A percentile compares a stretch with the other conserved stretches of the same genome.
phyloP scores from a whole-genome alignment of 495 filamentous ascomycete genomes.

The Podospora australis region DNA sequence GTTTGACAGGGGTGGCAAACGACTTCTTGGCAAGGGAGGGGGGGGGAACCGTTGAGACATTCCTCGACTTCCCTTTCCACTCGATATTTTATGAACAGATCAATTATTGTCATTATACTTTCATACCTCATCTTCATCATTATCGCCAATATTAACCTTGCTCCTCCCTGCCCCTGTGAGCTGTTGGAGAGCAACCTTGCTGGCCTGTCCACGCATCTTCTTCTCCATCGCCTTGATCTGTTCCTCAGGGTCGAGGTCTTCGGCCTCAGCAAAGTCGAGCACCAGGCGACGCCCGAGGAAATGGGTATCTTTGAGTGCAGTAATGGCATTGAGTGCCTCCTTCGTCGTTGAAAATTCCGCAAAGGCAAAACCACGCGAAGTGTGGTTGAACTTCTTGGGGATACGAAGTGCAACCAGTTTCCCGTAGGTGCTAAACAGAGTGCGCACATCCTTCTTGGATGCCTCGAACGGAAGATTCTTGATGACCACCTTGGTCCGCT shows the following conservation, averaged over 20 bases:
- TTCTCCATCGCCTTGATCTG: slow-evolving; percentile 93
- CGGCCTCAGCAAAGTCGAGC: slow-evolving; percentile 79
- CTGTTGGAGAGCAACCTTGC: slow-evolving; percentile 81
- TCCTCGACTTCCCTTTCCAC: not conserved
- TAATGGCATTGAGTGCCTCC: slow-evolving; percentile 90
- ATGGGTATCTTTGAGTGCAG: slow-evolving; percentile 88
- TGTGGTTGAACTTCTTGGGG: slow-evolving; percentile 86
- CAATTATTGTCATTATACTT: slow-evolving; percentile 18
- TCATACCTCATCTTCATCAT: slow-evolving; percentile 54
- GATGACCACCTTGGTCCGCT: slow-evolving; percentile 88
- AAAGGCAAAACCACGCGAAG: slow-evolving; percentile 90
- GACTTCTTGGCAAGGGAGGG: slow-evolving; percentile 5
- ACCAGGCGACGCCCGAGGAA: slow-evolving; percentile 81
- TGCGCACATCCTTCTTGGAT: slow-evolving; percentile 81
- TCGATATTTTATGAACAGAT: not conserved
- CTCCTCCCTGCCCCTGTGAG: slow-evolving; percentile 76
- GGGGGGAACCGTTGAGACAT: slow-evolving; percentile 4
- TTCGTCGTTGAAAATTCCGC: slow-evolving; percentile 88
- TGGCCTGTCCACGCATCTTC: slow-evolving; percentile 81
- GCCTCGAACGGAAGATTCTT: slow-evolving; percentile 98
- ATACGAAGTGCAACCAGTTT: slow-evolving; percentile 86
- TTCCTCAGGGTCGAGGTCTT: slow-evolving; percentile 84
- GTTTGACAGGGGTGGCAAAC: slow-evolving; percentile 2
- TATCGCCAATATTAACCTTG: slow-evolving; percentile 76
- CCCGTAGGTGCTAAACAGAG: slow-evolving; percentile 82